Evolutionary conservation across 345 rosid species (phyloP).

Genomic region (Salix suchowensis): DNA sequence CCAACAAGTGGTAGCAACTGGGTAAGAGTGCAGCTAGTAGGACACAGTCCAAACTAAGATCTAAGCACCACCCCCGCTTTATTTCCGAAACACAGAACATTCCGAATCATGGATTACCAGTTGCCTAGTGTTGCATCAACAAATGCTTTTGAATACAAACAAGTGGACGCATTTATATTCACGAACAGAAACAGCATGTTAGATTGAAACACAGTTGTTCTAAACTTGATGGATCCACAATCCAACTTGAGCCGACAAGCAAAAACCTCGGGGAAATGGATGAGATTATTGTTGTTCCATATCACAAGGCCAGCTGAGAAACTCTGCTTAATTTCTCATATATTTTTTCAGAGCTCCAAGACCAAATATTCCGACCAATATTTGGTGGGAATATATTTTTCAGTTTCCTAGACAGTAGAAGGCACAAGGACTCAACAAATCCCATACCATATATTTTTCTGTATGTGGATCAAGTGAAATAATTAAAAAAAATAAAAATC

Average conservation of each 20-base stretch:
- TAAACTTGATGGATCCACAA: neutral
- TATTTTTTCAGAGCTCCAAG: neutral
- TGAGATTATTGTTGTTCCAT: neutral
- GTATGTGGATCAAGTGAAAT: neutral
- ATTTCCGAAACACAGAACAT: neutral
- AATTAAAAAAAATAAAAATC: neutral
- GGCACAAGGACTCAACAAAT: neutral
- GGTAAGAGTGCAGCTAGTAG: neutral
- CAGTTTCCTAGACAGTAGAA: neutral
- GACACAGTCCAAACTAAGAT: neutral
- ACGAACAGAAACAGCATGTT: neutral
- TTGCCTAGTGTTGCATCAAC: neutral
- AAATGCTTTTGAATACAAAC: neutral
- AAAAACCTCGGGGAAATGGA: neutral
- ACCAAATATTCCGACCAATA: neutral
- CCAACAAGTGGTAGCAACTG: neutral
- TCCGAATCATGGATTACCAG: neutral
- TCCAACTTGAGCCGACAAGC: neutral
- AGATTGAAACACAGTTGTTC: neutral
- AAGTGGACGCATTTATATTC: neutral
- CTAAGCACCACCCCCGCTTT: neutral
- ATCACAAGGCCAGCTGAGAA: neutral
- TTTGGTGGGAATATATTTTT: neutral
- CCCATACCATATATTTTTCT: neutral
- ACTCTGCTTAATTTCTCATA: neutral